Evolutionary conservation across 2,329 filamentous ascomycete genomes (phyloP).

Genomic region (Westerdykella sp.): DNA sequence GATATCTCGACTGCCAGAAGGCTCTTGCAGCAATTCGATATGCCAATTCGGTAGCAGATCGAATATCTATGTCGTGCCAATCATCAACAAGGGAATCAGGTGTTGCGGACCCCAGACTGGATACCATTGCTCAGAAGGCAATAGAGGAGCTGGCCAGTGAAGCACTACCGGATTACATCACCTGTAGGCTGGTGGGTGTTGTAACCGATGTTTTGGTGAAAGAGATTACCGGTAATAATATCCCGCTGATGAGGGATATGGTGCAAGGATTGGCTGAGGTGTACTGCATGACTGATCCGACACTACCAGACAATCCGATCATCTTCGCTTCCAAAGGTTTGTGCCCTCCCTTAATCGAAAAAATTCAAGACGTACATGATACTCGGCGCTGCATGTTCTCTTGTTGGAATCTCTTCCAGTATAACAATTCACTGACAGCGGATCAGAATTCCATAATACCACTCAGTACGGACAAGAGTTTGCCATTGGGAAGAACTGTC

Average conservation of each 20-base stretch:
- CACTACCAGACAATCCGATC: constrained; percentile 63
- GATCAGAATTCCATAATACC: constrained; percentile 59
- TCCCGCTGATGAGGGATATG: constrained; percentile 55
- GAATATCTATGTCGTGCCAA: constrained; percentile 43
- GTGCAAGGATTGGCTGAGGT: constrained; percentile 67
- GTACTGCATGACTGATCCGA: constrained; percentile 68
- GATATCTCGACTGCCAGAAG: constrained; percentile 64
- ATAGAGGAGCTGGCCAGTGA: constrained; percentile 58
- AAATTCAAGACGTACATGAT: not conserved
- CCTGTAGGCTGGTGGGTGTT: constrained; percentile 58
- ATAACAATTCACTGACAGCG: not conserved
- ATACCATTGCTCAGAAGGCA: constrained; percentile 54
- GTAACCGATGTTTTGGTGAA: constrained; percentile 61
- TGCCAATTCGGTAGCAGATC: constrained; percentile 57
- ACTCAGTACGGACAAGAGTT: constrained; percentile 68
- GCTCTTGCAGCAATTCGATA: constrained; percentile 63
- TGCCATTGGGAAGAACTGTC: constrained; percentile 66
- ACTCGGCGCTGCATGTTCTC: not conserved
- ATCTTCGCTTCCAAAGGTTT: constrained; percentile 66
- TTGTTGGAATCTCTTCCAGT: too few relatives aligned
- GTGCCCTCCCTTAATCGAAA: not conserved
- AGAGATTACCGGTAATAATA: constrained; percentile 59
- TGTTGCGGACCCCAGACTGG: constrained; percentile 51
- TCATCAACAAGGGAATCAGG: too few relatives aligned
- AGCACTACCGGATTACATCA: constrained; percentile 64